Conservation (phyloP, 495 filamentous ascomycete species). For the Aspergillus conjunctus region DNA sequence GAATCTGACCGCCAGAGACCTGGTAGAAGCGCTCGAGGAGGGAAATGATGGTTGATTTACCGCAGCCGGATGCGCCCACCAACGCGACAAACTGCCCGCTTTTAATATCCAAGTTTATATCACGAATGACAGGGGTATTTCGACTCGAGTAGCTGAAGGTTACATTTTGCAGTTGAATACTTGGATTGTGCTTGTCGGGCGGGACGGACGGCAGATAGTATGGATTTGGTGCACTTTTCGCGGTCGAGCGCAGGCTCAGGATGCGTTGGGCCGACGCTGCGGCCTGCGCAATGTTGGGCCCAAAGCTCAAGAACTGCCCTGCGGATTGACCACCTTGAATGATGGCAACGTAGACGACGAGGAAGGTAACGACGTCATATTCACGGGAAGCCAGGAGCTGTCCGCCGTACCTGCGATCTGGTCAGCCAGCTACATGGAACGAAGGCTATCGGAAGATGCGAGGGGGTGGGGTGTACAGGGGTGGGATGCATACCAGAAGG, state of each 20-base stretch:
- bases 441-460: too few relatives aligned
- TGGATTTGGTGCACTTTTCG: neutral
- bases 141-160: slow-evolving; percentile 62
- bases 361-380: slow-evolving; percentile 55
- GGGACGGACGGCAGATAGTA: neutral
- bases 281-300: slow-evolving; percentile 55
- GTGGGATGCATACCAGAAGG: slow-evolving; percentile 64
- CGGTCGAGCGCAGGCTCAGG: slow-evolving; percentile 22
- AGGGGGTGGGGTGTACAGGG: too few relatives aligned
- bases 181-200: neutral
- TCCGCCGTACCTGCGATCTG: slow-evolving; percentile 46
- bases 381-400: slow-evolving; percentile 53
- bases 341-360: slow-evolving; percentile 60
- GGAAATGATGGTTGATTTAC: slow-evolving; percentile 69
- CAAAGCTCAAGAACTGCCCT: slow-evolving; percentile 54
- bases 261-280: slow-evolving; percentile 58
- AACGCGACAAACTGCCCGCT: slow-evolving; percentile 68
- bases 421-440: neutral
- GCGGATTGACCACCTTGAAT: slow-evolving; percentile 58
- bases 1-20: slow-evolving; percentile 52
- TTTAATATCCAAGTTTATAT: slow-evolving; percentile 47
- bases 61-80: slow-evolving; percentile 70
- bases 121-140: slow-evolving; percentile 50
- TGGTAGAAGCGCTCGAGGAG: slow-evolving; percentile 68
- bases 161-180: slow-evolving; percentile 49